Evolutionary conservation across 1,284 basidiomycete genomes (phyloP), one percentile per base, ranked within the genome.

Genomic region (Athelia sp.): DNA sequence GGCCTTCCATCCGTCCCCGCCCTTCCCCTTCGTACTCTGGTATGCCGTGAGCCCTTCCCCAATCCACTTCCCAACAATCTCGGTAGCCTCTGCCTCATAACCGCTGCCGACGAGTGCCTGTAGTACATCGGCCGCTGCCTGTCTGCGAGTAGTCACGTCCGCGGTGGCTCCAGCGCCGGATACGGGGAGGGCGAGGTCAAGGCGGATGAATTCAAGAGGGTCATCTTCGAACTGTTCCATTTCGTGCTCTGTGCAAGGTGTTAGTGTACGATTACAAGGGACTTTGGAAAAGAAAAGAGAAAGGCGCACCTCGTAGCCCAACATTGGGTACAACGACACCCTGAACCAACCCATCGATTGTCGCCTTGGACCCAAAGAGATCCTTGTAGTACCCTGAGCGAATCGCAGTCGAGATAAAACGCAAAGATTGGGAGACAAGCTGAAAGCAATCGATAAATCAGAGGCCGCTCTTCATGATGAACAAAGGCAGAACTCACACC

Each of bases 191-290:
- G 85, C 72, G 24, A 99, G 73, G 64, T 98, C 95, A 24, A 92
- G 76, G 17, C 94, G 84, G 56, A 99, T 92, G 65, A 91, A 99
- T 63, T 98, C 96, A 44, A 96, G 81, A 0, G 96, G 96, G 58
- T 98, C 94, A 55, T 99, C 96, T 67, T 98, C 93, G 62, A 99
- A 98, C 67, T 95, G 87, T 62, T 99, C 96, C 52, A 95, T 81
- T 55, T 98, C 95, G 55, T 93, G 87, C 48, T 90, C 87, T 70
- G 51, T 15, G 14, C 11, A 24, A 42, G 46, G 40, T 4, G 36
- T 46, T 18, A 52, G 43, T 15, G 17, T 22, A 40, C 13, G 17
- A 11, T 43, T 18, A 46, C 4, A 23, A 43, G 24, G 29, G 21
- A 24, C 6, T 40, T 8, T 40, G n/a, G n/a, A 11, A n/a, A 34